Percentiles rank a stretch among this genome's conserved stretches.
Conservation (phyloP, 78 protist species). For the Speleostelium caveatum region DNA sequence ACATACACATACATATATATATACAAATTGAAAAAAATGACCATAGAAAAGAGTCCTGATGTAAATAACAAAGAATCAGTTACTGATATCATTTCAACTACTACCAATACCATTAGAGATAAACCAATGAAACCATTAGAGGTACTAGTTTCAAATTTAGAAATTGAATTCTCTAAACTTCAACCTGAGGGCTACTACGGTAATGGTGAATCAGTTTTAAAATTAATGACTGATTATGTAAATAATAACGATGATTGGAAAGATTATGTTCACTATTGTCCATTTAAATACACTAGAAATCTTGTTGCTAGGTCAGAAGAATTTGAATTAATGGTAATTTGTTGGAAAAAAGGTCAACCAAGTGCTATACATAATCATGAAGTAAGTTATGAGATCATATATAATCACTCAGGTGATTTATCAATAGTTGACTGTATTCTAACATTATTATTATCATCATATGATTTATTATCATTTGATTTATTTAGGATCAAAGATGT, state of each 20-base stretch:
- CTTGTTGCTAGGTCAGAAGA: constrained; percentile 40
- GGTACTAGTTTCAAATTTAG: constrained; percentile 2
- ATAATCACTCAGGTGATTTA: no score
- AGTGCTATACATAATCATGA: constrained; percentile 79
- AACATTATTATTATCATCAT: no score
- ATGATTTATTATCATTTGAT: no score
- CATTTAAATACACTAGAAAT: constrained; percentile 61
- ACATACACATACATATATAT: no score
- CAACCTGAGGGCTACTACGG: constrained; percentile 65
- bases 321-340: constrained; percentile 77
- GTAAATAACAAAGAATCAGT: no score
- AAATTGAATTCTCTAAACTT: constrained; percentile 18
- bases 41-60: no score
- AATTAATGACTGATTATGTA: constrained; percentile 23
- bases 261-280: constrained; percentile 68
- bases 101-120: no score
- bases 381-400: constrained; percentile 24
- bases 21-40: no score
- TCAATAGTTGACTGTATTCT: no score
- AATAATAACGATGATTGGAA: constrained; percentile 68
- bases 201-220: constrained; percentile 7
- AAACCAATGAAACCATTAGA: constrained; percentile 38
- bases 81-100: no score
- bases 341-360: constrained; percentile 79
- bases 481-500: constrained; percentile 66